A percentile compares a stretch with the other conserved stretches of the same genome.
phyloP scores from a whole-genome alignment of 2,329 filamentous ascomycete species.

The Leptographium flavum region DNA sequence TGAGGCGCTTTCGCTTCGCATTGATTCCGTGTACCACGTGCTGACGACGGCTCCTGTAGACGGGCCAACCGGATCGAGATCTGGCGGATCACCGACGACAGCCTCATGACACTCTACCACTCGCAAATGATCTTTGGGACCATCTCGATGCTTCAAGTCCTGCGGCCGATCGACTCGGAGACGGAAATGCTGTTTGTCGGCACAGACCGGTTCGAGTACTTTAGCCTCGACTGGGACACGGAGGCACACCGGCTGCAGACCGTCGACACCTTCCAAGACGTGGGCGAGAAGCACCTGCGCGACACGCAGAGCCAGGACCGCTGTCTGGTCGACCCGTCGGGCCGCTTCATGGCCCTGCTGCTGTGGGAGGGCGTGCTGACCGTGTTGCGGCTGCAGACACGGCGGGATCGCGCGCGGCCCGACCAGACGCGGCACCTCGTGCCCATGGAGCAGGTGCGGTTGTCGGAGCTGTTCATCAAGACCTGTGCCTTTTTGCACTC shows the following conservation, averaged over 20 bases:
- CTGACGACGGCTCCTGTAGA: slow-evolving; percentile 24
- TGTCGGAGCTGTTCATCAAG: slow-evolving; percentile 47
- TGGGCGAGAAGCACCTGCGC: slow-evolving; percentile 46
- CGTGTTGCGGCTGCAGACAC: slow-evolving; percentile 33
- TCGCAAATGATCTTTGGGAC: slow-evolving; percentile 71
- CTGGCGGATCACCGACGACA: slow-evolving; percentile 54
- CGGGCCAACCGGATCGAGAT: slow-evolving; percentile 80
- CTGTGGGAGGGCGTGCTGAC: slow-evolving; percentile 47
- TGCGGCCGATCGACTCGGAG: slow-evolving; percentile 58
- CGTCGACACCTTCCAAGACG: slow-evolving; percentile 35
- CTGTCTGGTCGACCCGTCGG: slow-evolving; percentile 71
- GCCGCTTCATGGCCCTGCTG: slow-evolving; percentile 42
- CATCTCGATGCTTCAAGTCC: slow-evolving; percentile 68
- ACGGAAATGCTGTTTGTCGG: slow-evolving; percentile 86
- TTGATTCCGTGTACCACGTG: background rate
- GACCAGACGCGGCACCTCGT: slow-evolving; percentile 28
- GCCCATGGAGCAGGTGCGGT: slow-evolving; percentile 38
- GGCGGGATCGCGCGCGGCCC: slow-evolving; percentile 31
- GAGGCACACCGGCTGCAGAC: slow-evolving; percentile 35
- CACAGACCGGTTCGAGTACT: slow-evolving; percentile 81
- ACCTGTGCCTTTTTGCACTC: slow-evolving; percentile 41
- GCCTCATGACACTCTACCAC: slow-evolving; percentile 49
- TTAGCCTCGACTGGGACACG: slow-evolving; percentile 73
- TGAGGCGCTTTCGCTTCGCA: slow-evolving; percentile 26
- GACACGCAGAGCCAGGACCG: slow-evolving; percentile 73